These are phyloP conservation scores for Hypoxylon sp. DNA, from an alignment of 2,329 filamentous ascomycete species.

Conservation along the genomic window DNA sequence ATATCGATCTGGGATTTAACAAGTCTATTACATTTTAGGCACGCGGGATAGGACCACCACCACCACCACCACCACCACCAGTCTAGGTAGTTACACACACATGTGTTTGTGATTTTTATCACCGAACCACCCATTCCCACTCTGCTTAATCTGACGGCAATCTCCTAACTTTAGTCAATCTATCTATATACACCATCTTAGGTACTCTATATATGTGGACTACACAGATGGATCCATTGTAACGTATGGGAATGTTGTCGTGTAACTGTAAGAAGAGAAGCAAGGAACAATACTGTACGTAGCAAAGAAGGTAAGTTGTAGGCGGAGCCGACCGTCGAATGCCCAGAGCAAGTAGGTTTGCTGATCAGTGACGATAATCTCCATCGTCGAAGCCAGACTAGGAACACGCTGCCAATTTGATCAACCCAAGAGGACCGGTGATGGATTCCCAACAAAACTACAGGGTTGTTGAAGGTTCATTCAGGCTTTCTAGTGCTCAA, in stretches of 20 bases:
- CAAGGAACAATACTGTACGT: not conserved
- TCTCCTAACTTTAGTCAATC: conserved; percentile 18
- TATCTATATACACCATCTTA: no score
- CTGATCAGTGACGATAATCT: conserved; percentile 33
- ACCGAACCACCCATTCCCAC: conserved; percentile 9
- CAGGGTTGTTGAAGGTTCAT: conserved; percentile 16
- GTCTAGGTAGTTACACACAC: conserved; percentile 26
- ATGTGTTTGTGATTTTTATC: conserved; percentile 19
- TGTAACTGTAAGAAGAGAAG: not conserved
- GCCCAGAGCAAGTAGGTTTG: conserved; percentile 15
- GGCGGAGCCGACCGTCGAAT: conserved; percentile 1
- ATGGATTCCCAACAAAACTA: conserved; percentile 1
- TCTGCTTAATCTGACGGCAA: conserved; percentile 19
- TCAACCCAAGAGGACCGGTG: conserved; percentile 5
- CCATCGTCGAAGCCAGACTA: conserved; percentile 19
- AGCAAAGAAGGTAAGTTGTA: no score
- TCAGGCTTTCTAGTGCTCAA: conserved; percentile 20
- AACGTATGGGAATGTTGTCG: conserved; percentile 5
- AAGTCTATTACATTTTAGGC: conserved; percentile 31
- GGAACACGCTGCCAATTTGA: conserved; percentile 11
- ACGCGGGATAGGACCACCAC: conserved; percentile 25
- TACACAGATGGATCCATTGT: conserved; percentile 8
- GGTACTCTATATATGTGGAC: conserved; percentile 4
- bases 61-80: no score
- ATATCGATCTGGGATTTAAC: conserved; percentile 25